phyloP scores from a whole-genome alignment of 495 filamentous ascomycete species.

The Hypoxylon crocopeplum region DNA sequence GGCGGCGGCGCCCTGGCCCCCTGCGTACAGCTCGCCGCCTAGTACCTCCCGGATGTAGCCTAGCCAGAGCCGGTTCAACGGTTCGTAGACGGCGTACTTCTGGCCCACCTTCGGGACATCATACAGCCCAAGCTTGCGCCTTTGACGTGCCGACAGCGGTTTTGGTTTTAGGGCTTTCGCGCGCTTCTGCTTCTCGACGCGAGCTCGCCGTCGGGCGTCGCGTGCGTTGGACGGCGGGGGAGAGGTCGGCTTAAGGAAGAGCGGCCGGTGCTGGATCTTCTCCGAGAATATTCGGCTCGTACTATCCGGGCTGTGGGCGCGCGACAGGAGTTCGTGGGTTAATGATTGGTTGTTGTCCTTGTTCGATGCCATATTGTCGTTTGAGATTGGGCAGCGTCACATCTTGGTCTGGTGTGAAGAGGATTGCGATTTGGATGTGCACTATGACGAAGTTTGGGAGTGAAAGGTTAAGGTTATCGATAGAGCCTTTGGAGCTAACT shows the following conservation, averaged over 20 bases:
- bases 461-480: too few species aligned
- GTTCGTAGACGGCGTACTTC: slow-evolving; percentile 78
- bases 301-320: slow-evolving; percentile 74
- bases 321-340: slow-evolving; percentile 70
- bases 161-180: slow-evolving; percentile 68
- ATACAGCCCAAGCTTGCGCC: slow-evolving; percentile 74
- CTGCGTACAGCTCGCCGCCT: slow-evolving; percentile 53
- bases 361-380: slow-evolving; percentile 17
- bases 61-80: slow-evolving; percentile 79
- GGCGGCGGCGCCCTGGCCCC: slow-evolving; percentile 57
- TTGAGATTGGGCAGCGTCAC: not conserved
- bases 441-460: too few species aligned
- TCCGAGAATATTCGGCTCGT: slow-evolving; percentile 76
- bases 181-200: slow-evolving; percentile 62
- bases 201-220: slow-evolving; percentile 62
- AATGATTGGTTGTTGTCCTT: slow-evolving; percentile 49
- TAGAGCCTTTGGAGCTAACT: too few species aligned
- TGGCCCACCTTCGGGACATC: slow-evolving; percentile 70
- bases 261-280: slow-evolving; percentile 81
- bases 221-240: slow-evolving; percentile 70
- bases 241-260: slow-evolving; percentile 77
- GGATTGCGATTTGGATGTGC: too few species aligned
- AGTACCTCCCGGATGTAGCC: slow-evolving; percentile 82
- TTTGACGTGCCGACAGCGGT: slow-evolving; percentile 81
- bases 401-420: not conserved